Evolutionary conservation across 768 basidiomycete genomes (phyloP).

Genomic region (Termitomyces sp.): DNA sequence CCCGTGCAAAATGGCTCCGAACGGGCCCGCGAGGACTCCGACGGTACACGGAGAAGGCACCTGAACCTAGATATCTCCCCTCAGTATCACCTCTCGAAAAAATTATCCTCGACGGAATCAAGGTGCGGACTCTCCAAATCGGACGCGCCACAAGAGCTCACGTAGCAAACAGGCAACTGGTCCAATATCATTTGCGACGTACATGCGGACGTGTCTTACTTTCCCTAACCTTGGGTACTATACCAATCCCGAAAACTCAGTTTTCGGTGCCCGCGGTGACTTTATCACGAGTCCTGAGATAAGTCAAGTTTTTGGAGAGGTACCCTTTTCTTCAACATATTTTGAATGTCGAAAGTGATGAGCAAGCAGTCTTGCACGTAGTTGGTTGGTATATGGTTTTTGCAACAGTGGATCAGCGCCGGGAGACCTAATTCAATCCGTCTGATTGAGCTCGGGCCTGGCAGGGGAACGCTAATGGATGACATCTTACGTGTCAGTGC

Average conservation of each 20-base stretch:
- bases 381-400: conserved; percentile 85
- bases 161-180: conserved; percentile 65
- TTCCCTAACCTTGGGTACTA: conserved; percentile 95
- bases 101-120: conserved; percentile 67
- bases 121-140: conserved; percentile 36
- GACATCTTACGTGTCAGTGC: conserved; percentile 79
- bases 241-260: conserved; percentile 64
- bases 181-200: conserved; percentile 81
- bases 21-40: background rate
- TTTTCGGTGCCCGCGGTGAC: conserved; percentile 87
- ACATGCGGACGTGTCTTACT: conserved; percentile 88
- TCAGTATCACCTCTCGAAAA: conserved; percentile 51
- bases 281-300: conserved; percentile 98
- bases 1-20: background rate
- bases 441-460: conserved; percentile 90
- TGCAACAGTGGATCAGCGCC: conserved; percentile 66
- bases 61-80: conserved; percentile 2
- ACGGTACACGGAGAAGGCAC: conserved; percentile 9
- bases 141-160: conserved; percentile 1
- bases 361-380: conserved; percentile 35
- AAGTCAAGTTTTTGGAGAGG: conserved; percentile 95
- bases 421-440: conserved; percentile 51
- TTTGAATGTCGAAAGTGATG: conserved; percentile 29
- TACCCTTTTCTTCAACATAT: conserved; percentile 29
- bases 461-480: conserved; percentile 86